Base-by-base conservation (phyloP, 495 filamentous ascomycete species). In the Aspergillus campestris region DNA sequence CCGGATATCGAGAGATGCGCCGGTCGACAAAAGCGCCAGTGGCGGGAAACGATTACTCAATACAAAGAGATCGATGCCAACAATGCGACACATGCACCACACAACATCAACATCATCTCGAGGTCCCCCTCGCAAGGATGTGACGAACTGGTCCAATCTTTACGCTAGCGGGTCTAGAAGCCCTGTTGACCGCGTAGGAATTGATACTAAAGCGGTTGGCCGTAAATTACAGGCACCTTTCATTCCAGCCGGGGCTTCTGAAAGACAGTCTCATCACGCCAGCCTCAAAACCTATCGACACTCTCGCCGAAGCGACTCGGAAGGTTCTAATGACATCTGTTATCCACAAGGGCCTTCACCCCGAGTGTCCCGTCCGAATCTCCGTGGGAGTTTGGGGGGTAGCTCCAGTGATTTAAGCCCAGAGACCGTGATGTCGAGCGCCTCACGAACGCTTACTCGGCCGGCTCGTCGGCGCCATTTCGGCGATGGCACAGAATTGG, bases 401-500 rank as follows among this genome's bases (percentile, higher is more conserved):
- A 69, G 60, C 32, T 53, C 64, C 40, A 65, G 69, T 40, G 58
- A 67, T 8, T 47, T 48, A 55, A 59, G 69, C 60, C 59, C 73
- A 18, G 75, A 83, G 53, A 77, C 54, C n/a, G 27, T 53, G 7
- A 47, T 48, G 30, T 35, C 77, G 27, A 67, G 76, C 18, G 62
- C 72, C 2, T 86, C 86, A 60, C 72, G 75, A 34, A 81, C 81
- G 24, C 65, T 95, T 34, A 87, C 75, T 48, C 81, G 84, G 59
- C 90, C 89, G 3, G 78, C 79, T 27, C 77, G 79, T 33, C 74
- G 80, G 44, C 80, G 83, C 29, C 81, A 87, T 56, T 98, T 91
- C 66, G 92, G 92, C 5, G 88, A 95, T 64, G 92, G 92, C 14
- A 86, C 78, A 33, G 92, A 98, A 61, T 68, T 98, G 28, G 91